phyloP scores from a whole-genome alignment of 768 basidiomycete genomes.

The Tulasnella sp. region DNA sequence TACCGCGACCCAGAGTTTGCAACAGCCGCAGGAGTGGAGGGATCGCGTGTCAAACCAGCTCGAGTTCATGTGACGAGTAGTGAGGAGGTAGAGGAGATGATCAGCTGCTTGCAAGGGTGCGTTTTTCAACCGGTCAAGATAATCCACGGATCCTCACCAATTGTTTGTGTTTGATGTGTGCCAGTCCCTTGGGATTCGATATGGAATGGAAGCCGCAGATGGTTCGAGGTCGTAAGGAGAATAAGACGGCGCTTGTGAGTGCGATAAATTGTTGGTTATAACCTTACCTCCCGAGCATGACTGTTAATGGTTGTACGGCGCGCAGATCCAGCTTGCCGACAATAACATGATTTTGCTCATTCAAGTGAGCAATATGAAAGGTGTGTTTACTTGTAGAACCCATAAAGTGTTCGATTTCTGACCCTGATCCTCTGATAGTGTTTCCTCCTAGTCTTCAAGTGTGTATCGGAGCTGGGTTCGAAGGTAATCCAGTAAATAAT shows the following conservation, averaged over 20 bases:
- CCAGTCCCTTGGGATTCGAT: slow-evolving; percentile 12
- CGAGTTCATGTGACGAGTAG: neutral
- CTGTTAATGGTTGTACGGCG: neutral
- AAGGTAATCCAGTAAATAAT: neutral
- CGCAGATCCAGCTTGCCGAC: slow-evolving; percentile 37
- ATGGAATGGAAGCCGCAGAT: slow-evolving; percentile 2
- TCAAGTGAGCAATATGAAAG: slow-evolving; percentile 39
- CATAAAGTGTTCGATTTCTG: neutral
- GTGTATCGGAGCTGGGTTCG: neutral
- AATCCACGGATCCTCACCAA: neutral
- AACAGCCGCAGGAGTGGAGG: neutral
- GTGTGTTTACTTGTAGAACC: slow-evolving; percentile 23
- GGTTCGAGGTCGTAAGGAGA: neutral
- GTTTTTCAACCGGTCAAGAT: neutral
- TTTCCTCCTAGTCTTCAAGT: neutral
- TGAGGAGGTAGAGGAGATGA: neutral
- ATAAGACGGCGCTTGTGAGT: slow-evolving; percentile 4
- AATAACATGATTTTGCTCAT: slow-evolving; percentile 34
- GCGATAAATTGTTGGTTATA: neutral
- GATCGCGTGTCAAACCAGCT: too few relatives aligned
- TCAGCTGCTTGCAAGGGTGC: neutral
- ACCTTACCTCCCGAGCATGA: neutral
- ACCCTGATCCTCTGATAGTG: neutral
- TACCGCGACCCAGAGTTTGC: slow-evolving; percentile 7
- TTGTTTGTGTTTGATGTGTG: neutral